Conservation (phyloP, 176 grass and related monocot genomes). For the Eleusine coracana region DNA sequence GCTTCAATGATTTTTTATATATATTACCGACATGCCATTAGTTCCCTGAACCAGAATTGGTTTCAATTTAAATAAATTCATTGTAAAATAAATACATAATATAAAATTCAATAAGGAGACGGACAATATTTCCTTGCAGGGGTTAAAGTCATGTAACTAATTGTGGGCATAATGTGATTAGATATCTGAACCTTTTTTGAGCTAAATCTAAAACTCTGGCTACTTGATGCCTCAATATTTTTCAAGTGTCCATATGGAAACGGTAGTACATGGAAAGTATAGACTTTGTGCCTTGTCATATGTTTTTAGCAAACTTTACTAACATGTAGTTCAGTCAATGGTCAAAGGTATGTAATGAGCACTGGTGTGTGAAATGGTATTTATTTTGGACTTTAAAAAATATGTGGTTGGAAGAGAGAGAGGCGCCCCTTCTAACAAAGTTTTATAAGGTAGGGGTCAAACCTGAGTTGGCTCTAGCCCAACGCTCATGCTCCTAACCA, state of each 20-base stretch:
- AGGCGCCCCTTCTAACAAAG: no score
- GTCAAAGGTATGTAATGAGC: not conserved
- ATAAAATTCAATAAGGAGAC: not conserved
- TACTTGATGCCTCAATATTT: not conserved
- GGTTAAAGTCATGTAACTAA: conserved; percentile 6
- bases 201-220: not conserved
- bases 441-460: no score
- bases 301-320: not conserved
- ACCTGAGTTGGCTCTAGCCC: no score
- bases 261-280: not conserved
- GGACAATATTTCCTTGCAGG: not conserved
- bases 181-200: not conserved
- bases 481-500: no score
- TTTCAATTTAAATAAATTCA: not conserved
- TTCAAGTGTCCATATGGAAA: not conserved
- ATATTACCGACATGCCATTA: not conserved
- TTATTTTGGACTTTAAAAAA: not conserved
- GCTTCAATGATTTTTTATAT: not conserved
- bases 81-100: not conserved
- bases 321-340: not conserved
- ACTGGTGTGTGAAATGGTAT: not conserved
- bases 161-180: not conserved
- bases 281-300: not conserved
- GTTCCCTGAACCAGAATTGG: not conserved
- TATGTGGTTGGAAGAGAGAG: no score